Base-by-base conservation (phyloP, 441 rosid species). In the Mallotus japonicus region DNA sequence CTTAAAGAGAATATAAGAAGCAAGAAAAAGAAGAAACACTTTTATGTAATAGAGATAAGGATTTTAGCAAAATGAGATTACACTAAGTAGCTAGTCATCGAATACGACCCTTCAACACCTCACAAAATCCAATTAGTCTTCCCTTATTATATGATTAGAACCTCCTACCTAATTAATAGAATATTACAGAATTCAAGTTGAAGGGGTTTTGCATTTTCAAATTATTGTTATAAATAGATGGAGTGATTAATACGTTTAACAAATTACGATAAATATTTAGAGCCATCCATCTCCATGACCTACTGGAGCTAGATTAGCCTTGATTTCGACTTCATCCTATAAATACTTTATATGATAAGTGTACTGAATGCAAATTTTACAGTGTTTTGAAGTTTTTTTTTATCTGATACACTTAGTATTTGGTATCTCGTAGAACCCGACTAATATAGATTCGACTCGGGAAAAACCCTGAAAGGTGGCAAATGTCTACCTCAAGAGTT, bases 41-140 rank as follows among this genome's bases (percentile, higher is more conserved):
- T 65, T 44, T 49, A 44, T 28, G 3, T 24, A 19, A 46, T 57
- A 8, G 19, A 37, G 60, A 67, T 67, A 50, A 53, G 54, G 46
- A 53, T 69, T 69, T 55, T 1, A 40, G 51, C 37, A 44, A 69
- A 37, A 44, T 57, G 11, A 42, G 9, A 50, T 28, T 17, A 54
- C 8, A 54, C 22, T 47, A 53, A 53, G 24, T 55, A 17, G n/a
- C 19, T 51, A 17, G 5, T 13, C 13, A 12, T 32, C 13, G 47
- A 67, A 51, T 67, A 51, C 2, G 71, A 37, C 61, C 50, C 59
- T 69, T 69, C 69, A 65, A 46, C 69, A 44, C 19, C 37, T 47
- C n/a, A 10, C 1, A 8, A 8, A 8, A 8, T n/a, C 32, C 1
- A 40, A 40, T 4, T n/a, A n/a, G 13, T 22, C 55, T 47, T 37